Percentiles rank a stretch among this genome's conserved stretches.
Conservation (phyloP, 441 rosid genomes). For the Mallotus japonicus region DNA sequence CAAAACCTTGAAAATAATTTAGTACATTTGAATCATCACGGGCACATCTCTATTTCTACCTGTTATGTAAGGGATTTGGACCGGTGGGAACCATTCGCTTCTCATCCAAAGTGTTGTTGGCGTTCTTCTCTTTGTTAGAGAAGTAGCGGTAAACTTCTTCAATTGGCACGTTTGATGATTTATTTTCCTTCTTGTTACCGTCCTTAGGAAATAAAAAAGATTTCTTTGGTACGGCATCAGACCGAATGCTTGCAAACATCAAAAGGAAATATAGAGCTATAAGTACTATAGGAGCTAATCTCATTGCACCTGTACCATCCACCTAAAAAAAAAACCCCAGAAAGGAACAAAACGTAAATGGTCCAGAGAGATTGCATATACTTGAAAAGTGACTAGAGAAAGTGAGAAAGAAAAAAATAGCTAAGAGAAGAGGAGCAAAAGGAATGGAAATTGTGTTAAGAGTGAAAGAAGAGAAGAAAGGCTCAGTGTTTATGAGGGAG, state of each 20-base stretch:
- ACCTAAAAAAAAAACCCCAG: conserved; percentile 1
- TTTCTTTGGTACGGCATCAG: conserved; percentile 22
- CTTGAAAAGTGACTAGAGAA: conserved; percentile 13
- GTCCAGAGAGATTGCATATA: not conserved
- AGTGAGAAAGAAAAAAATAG: not conserved
- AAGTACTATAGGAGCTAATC: conserved; percentile 19
- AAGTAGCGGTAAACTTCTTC: conserved; percentile 5
- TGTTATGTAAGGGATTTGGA: conserved; percentile 28
- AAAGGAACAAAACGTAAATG: not conserved
- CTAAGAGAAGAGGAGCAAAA: conserved; percentile 8
- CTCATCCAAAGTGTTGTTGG: conserved; percentile 16
- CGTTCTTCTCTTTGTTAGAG: not conserved
- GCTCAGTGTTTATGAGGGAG: not conserved
- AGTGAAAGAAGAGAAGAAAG: not conserved
- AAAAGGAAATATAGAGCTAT: conserved; percentile 8
- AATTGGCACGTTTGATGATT: conserved; percentile 4
- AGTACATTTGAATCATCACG: not conserved
- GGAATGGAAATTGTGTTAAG: not conserved
- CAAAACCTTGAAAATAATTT: not conserved
- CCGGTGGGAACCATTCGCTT: conserved; percentile 30
- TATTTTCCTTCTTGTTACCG: conserved; percentile 7
- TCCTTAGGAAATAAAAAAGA: not conserved
- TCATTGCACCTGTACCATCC: conserved; percentile 19
- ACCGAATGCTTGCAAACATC: conserved; percentile 8
- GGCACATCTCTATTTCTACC: conserved; percentile 13